Percentiles rank a stretch among this genome's conserved stretches.
These are phyloP conservation scores for Trichoderma gracile DNA, from an alignment of 2,329 filamentous ascomycete species.

Conservation along the genomic window DNA sequence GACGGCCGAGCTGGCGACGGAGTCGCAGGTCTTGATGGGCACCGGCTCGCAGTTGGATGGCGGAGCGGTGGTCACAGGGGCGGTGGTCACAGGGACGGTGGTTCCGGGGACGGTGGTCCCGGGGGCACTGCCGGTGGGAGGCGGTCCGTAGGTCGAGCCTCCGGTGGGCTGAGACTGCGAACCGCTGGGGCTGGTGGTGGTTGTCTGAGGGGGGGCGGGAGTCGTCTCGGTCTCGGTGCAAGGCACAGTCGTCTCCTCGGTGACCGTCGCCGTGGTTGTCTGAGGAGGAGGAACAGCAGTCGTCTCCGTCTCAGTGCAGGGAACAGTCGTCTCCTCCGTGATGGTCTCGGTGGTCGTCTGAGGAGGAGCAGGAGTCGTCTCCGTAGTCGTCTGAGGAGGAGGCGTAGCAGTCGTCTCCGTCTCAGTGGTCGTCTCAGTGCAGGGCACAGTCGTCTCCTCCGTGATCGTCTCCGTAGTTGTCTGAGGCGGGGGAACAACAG, in stretches of 20 bases:
- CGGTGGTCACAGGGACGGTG: constrained; percentile 1
- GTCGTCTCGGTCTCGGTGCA: not conserved
- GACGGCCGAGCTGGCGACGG: constrained; percentile 34
- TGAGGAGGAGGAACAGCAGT: no score
- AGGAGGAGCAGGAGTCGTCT: no score
- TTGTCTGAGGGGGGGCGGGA: not conserved
- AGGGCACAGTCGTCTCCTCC: no score
- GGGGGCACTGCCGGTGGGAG: not conserved
- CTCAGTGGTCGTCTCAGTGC: no score
- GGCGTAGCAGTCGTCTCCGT: no score
- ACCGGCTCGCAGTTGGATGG: constrained; percentile 11
- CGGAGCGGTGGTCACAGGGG: not conserved
- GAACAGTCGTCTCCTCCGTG: no score
- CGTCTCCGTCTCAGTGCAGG: no score
- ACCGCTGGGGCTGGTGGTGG: constrained; percentile 21
- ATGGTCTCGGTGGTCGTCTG: not conserved
- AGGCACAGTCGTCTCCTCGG: not conserved
- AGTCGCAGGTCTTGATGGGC: constrained; percentile 31
- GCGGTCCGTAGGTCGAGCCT: not conserved
- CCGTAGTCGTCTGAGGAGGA: no score
- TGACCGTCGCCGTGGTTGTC: not conserved
- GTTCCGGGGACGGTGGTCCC: not conserved
- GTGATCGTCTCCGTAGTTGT: not conserved
- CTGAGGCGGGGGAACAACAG: no score
- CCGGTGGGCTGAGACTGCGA: constrained; percentile 34